Evolutionary conservation across 139 green algal species (phyloP).

Genomic region (Micromonas pusilla): DNA sequence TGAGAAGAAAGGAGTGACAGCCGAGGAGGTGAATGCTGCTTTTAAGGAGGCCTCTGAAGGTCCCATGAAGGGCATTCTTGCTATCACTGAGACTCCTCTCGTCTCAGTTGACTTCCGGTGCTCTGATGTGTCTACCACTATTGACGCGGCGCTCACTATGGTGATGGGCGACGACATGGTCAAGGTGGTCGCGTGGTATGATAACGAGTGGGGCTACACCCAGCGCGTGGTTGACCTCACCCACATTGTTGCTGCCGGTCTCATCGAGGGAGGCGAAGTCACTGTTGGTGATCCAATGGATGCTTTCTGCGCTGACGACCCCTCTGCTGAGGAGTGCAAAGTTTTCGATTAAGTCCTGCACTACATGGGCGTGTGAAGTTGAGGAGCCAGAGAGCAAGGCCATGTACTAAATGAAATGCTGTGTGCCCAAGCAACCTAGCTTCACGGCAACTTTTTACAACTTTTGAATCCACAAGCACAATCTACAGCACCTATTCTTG

Average conservation of each 20-base stretch:
- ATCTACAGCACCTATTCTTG: too few species aligned
- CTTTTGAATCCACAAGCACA: too few species aligned
- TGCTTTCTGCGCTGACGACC: conserved; percentile 54
- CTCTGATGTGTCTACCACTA: conserved; percentile 79
- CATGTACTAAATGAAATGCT: too few species aligned
- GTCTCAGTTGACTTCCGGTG: conserved; percentile 93
- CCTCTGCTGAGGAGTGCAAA: conserved; percentile 61
- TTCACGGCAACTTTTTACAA: too few species aligned
- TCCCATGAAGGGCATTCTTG: conserved; percentile 83
- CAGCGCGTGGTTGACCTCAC: conserved; percentile 94
- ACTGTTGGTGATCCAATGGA: conserved; percentile 44
- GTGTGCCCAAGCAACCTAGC: too few species aligned
- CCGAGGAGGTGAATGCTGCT: conserved; percentile 97
- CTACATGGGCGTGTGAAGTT: too few species aligned
- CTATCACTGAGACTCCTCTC: conserved; percentile 82
- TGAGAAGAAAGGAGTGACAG: conserved; percentile 97
- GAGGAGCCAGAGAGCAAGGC: too few species aligned
- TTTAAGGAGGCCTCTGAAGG: conserved; percentile 83
- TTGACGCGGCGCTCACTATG: conserved; percentile 97
- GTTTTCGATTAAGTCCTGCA: conserved; percentile 40
- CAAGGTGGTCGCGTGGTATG: conserved; percentile 93
- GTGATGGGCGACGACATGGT: conserved; percentile 99
- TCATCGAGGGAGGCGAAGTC: conserved; percentile 26
- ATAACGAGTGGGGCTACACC: conserved; percentile 86
- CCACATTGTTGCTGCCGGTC: conserved; percentile 53